Conservation (phyloP, 306 rosid genomes). For the Luffa aegyptiaca region DNA sequence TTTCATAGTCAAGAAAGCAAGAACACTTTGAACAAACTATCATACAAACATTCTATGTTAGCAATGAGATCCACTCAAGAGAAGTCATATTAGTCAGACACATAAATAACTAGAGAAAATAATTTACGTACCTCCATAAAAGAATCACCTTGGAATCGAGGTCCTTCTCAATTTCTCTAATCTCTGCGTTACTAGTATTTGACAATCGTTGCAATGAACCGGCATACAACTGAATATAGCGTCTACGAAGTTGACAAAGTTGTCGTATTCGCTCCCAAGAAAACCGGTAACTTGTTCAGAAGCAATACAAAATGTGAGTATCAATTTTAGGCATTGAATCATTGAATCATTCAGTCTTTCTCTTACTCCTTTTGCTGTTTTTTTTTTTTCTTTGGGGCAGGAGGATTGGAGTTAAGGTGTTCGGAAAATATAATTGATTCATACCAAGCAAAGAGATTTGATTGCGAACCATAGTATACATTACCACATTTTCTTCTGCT, state of each 20-base stretch:
- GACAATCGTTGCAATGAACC: slow-evolving; percentile 58
- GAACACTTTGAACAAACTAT: neutral
- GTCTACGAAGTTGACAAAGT: slow-evolving; percentile 93
- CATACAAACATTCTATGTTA: neutral
- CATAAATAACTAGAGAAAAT: neutral
- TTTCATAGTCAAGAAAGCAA: neutral
- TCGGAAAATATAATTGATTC: neutral
- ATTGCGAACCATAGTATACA: neutral
- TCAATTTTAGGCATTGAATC: slow-evolving; percentile 13
- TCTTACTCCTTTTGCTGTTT: neutral
- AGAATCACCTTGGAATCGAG: slow-evolving; percentile 90
- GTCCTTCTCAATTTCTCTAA: slow-evolving; percentile 88
- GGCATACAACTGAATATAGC: slow-evolving; percentile 69
- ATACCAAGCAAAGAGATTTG: neutral
- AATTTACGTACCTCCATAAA: slow-evolving; percentile 71
- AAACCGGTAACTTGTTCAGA: slow-evolving; percentile 64
- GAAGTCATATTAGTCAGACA: neutral
- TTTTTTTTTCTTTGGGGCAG: neutral
- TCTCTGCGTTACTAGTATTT: slow-evolving; percentile 30
- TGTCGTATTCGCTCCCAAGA: slow-evolving; percentile 82
- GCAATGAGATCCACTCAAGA: neutral
- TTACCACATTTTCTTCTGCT: slow-evolving; percentile 88
- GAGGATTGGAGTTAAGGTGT: neutral
- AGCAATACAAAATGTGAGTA: slow-evolving; percentile 22
- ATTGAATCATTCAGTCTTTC: neutral